Conservation (phyloP, 2,329 filamentous ascomycete species). For the Gnomoniopsis sp. region DNA sequence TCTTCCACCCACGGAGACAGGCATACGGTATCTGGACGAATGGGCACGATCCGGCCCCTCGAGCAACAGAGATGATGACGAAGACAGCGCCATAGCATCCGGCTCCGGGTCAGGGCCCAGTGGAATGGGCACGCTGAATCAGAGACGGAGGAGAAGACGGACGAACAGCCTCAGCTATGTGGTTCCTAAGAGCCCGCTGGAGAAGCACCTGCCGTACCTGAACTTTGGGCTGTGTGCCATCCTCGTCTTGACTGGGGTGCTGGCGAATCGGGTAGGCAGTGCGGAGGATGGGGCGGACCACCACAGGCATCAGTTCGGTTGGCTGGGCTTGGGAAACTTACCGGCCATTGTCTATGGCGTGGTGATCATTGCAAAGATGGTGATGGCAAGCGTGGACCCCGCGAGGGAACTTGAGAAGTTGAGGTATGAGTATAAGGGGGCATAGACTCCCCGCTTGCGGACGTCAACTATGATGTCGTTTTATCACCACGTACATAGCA, state of each 20-base stretch:
- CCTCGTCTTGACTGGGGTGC: constrained; percentile 43
- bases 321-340: constrained; percentile 39
- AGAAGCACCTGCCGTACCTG: constrained; percentile 55
- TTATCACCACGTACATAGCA: too few relatives aligned
- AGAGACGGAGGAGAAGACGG: constrained; percentile 7
- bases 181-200: constrained; percentile 42
- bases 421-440: constrained; percentile 66
- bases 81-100: not conserved
- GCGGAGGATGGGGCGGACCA: not conserved
- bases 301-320: constrained; percentile 4
- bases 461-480: too few relatives aligned
- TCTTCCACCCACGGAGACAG: constrained; percentile 53
- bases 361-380: constrained; percentile 58
- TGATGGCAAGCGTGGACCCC: constrained; percentile 68
- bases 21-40: constrained; percentile 47
- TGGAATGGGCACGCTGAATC: constrained; percentile 8
- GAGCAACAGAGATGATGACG: not conserved
- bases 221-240: constrained; percentile 56
- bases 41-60: constrained; percentile 32
- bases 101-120: not conserved
- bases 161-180: constrained; percentile 21
- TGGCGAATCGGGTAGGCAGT: constrained; percentile 27
- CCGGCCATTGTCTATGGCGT: constrained; percentile 59
- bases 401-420: constrained; percentile 59
- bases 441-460: too few relatives aligned